These are phyloP conservation scores for Asterella californica DNA, from an alignment of 225 moss, liverwort and hornwort species.

Conservation along the genomic window DNA sequence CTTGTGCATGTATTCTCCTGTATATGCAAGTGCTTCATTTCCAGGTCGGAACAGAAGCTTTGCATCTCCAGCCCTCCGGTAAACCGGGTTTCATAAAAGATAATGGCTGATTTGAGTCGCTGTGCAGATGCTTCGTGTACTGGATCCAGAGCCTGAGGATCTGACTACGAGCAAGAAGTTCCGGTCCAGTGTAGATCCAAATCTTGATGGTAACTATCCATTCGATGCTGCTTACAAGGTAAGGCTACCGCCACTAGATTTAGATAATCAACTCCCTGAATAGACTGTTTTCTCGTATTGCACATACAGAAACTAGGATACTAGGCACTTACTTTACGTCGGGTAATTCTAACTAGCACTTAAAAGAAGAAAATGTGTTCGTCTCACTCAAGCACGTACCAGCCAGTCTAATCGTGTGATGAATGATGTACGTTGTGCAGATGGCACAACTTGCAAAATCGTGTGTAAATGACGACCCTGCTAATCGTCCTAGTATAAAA, in stretches of 20 bases:
- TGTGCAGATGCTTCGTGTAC: slow-evolving; percentile 29
- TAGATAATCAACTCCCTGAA: no score
- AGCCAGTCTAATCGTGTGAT: no score
- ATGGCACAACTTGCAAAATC: slow-evolving; percentile 4
- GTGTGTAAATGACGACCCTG: neutral
- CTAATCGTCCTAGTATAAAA: slow-evolving; percentile 7
- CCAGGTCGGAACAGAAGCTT: neutral
- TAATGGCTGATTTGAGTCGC: neutral
- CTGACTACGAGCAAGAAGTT: slow-evolving; percentile 1
- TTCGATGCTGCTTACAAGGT: slow-evolving; percentile 25
- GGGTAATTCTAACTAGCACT: no score
- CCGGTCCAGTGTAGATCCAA: slow-evolving; percentile 11
- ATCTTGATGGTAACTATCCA: slow-evolving; percentile 25
- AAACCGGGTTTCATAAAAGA: neutral
- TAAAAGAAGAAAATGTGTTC: no score
- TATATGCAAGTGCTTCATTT: neutral
- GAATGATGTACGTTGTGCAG: neutral
- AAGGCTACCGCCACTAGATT: neutral
- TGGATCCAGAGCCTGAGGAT: slow-evolving; percentile 15
- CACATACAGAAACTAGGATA: no score
- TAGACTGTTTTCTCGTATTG: no score
- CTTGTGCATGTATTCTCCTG: neutral
- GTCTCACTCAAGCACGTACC: no score
- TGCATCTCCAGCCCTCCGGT: neutral
- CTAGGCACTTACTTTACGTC: no score